These are phyloP conservation scores for Neurospora sp. DNA, from an alignment of 495 filamentous ascomycete species.

Conservation along the genomic window DNA sequence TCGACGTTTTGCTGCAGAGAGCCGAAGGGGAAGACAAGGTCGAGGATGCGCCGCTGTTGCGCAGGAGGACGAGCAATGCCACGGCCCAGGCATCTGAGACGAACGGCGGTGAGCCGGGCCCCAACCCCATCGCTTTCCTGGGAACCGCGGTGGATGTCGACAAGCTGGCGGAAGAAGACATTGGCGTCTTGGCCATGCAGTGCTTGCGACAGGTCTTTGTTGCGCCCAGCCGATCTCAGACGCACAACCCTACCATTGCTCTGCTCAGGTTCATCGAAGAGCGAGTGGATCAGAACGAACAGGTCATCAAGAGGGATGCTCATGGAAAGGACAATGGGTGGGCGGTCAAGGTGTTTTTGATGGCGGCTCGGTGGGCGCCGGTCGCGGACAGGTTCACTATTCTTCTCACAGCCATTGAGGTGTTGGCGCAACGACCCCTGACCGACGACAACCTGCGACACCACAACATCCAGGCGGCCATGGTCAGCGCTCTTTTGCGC, in stretches of 20 bases:
- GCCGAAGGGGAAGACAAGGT: conserved; percentile 54
- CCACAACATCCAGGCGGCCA: conserved; percentile 59
- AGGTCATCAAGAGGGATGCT: conserved; percentile 23
- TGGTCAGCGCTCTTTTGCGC: conserved; percentile 69
- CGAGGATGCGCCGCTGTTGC: conserved; percentile 47
- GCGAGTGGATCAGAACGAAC: conserved; percentile 42
- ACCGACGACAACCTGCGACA: conserved; percentile 55
- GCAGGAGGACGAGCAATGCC: conserved; percentile 64
- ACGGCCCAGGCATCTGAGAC: conserved; percentile 53
- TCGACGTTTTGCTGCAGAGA: conserved; percentile 50
- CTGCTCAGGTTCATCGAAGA: conserved; percentile 61
- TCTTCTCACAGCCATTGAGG: conserved; percentile 67
- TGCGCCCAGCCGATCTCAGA: conserved; percentile 64
- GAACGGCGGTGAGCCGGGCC: conserved; percentile 41
- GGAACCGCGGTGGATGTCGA: conserved; percentile 75
- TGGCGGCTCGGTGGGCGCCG: conserved; percentile 72
- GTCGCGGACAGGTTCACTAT: conserved; percentile 89
- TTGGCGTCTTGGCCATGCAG: conserved; percentile 70
- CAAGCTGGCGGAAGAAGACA: conserved; percentile 73
- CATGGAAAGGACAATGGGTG: conserved; percentile 46
- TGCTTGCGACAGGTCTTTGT: conserved; percentile 72
- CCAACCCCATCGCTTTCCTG: conserved; percentile 59
- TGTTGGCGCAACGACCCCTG: conserved; percentile 51
- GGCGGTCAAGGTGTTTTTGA: conserved; percentile 68
- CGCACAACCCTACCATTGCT: conserved; percentile 58